A percentile compares a stretch with the other conserved stretches of the same genome.
Conservation (phyloP, 345 rosid species). For the Syzygium aqueum region DNA sequence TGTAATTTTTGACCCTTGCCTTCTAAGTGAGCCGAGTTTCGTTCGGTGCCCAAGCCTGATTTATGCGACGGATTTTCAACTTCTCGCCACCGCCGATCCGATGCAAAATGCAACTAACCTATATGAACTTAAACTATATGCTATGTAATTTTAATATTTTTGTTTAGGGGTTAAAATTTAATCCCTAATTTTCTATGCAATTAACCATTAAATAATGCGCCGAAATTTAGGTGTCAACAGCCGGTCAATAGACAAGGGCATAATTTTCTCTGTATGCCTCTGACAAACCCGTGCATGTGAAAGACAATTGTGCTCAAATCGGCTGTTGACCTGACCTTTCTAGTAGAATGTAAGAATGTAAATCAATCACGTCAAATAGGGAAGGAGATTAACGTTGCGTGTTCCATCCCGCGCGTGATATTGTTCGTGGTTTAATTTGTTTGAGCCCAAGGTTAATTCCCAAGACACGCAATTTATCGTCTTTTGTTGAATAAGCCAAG, state of each 20-base stretch:
- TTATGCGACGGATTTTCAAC: no score
- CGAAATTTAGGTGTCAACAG: no score
- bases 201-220: no score
- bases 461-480: neutral
- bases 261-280: neutral
- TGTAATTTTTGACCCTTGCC: no score
- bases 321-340: neutral
- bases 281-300: neutral
- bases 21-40: no score
- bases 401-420: neutral
- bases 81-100: no score
- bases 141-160: no score
- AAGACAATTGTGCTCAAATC: neutral
- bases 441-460: neutral
- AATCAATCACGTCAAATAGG: neutral
- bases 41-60: no score
- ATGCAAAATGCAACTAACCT: no score
- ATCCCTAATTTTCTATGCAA: no score
- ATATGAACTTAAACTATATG: no score
- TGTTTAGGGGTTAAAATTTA: no score
- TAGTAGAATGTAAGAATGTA: neutral
- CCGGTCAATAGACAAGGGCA: neutral
- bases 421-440: neutral
- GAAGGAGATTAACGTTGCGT: neutral
- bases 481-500: neutral